Evolutionary conservation across 129 eudicot species (phyloP).

Genomic region (Scalesia atractyloides): DNA sequence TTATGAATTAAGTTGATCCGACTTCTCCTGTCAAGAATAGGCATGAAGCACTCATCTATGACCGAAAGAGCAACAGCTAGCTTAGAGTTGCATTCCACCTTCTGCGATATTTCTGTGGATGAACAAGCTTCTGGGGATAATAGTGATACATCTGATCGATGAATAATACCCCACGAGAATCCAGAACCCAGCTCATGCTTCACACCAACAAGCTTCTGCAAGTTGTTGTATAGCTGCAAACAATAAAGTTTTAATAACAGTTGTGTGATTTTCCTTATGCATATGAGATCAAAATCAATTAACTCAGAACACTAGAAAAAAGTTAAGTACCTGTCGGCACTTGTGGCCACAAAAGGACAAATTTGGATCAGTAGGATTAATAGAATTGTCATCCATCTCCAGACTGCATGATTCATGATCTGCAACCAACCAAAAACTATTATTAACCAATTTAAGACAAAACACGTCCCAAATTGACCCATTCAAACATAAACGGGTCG

Average conservation of each 20-base stretch:
- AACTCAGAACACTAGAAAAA: slow-evolving; percentile 17
- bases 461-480: background rate
- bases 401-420: slow-evolving; percentile 68
- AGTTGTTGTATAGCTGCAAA: slow-evolving; percentile 59
- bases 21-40: slow-evolving; percentile 85
- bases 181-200: slow-evolving; percentile 85
- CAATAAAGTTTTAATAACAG: slow-evolving; percentile 2
- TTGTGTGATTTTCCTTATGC: background rate
- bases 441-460: background rate
- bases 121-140: slow-evolving; percentile 47
- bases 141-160: slow-evolving; percentile 54
- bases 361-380: slow-evolving; percentile 32
- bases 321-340: slow-evolving; percentile 66
- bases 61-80: slow-evolving; percentile 87
- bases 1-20: slow-evolving; percentile 85
- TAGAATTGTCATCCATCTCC: slow-evolving; percentile 38
- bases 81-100: slow-evolving; percentile 94
- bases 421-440: slow-evolving; percentile 33
- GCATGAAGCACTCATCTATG: slow-evolving; percentile 93
- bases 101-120: slow-evolving; percentile 56
- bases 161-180: slow-evolving; percentile 84
- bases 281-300: slow-evolving; percentile 4
- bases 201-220: slow-evolving; percentile 83
- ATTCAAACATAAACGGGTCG: background rate
- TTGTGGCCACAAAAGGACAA: slow-evolving; percentile 56